Evolutionary conservation across 2,329 filamentous ascomycete species (phyloP), one percentile per base, ranked within the genome.

Genomic region (Fusarium xylarioides): DNA sequence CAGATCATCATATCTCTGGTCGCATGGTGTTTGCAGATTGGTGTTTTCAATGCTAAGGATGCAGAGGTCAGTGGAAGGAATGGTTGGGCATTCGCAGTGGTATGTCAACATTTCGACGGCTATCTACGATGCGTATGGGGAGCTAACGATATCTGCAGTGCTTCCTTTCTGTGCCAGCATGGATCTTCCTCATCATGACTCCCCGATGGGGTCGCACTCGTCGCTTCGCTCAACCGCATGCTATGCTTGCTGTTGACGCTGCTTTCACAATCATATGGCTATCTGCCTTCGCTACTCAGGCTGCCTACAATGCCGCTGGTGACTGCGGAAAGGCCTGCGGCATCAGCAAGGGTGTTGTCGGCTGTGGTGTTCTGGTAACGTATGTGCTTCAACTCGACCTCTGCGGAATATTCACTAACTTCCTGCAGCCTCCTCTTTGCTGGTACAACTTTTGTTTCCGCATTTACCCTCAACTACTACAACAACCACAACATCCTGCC

Each of bases 261-360:
- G 43, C 90, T 64, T 91, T 86, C 78, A 82, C 84, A 77, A 80
- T 92, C 73, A 81, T 92, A 70, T 92, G 91, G 90, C 83, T 93
- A 47, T 91, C 90, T 6, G 91, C 88, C 23, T 92, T 92, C 78
- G 87, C 91, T 35, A 87, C 89, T 23, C 89, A 92, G 77, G 90
- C 91, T 5, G 85, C 88, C 14, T 92, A 89, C 82, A 92, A 92
- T 81, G 84, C 85, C 7, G 83, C 84, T 28, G 85, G 84, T 66
- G 81, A 84, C 34, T 92, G 90, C 76, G 87, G 87, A 6, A 80
- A 83, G 37, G 88, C 82, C 42, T 92, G 91, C 79, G 80, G 82
- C n/a, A 79, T 89, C 53, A 91, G 90, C 83, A 91, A 91, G 79
- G 89, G 84, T 62, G 85, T 91, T 68, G 90, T 92, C 30, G 91